Conservation (phyloP, 176 grass and related monocot genomes). For the Rhynchospora tenuis region DNA sequence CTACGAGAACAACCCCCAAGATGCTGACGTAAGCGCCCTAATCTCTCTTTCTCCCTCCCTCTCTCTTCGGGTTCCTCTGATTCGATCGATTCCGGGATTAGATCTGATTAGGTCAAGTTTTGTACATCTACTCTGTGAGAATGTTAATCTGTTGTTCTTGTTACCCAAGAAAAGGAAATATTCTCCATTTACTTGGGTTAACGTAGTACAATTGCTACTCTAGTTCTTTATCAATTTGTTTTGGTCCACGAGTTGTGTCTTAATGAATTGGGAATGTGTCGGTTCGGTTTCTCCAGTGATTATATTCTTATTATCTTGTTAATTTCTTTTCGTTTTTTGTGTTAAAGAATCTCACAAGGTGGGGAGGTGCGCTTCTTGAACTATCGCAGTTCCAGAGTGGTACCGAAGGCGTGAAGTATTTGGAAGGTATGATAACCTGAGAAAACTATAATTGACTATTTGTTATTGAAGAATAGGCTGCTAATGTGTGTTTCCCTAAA, state of each 20-base stretch:
- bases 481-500: neutral
- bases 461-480: neutral
- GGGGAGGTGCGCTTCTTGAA: constrained; percentile 44
- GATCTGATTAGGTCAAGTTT: neutral
- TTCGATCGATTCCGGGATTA: neutral
- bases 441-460: neutral
- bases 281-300: neutral
- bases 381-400: constrained; percentile 32
- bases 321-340: neutral
- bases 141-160: neutral
- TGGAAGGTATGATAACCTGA: constrained; percentile 19
- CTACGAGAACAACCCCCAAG: constrained; percentile 36
- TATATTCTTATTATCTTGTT: neutral
- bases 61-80: neutral
- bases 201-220: neutral
- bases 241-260: neutral
- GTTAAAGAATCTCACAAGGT: constrained; percentile 42
- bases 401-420: constrained; percentile 22
- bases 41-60: neutral
- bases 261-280: neutral
- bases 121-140: neutral
- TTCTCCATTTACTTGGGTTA: neutral
- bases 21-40: constrained; percentile 35
- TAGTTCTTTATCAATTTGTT: neutral
- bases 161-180: neutral